Conservation (phyloP, 1,139 yeast species). For the Geotrichum fermentans region DNA sequence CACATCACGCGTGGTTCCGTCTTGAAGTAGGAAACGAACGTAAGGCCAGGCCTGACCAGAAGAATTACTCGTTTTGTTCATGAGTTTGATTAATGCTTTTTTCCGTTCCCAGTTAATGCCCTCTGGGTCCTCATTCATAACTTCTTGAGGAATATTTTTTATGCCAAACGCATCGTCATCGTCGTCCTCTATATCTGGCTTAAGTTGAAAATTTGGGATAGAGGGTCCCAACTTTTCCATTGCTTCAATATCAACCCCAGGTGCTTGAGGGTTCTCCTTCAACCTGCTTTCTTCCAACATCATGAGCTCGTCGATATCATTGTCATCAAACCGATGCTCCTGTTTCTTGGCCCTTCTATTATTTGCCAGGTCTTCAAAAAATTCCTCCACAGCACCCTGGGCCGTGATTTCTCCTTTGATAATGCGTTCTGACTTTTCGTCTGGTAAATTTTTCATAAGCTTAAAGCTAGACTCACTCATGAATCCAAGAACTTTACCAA, state of each 20-base stretch:
- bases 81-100: conserved; percentile 34
- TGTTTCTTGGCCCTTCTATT: conserved; percentile 2
- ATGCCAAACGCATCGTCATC: conserved; percentile 23
- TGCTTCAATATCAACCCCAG: neutral
- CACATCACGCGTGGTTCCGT: conserved; percentile 67
- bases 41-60: conserved; percentile 49
- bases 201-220: neutral
- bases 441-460: conserved; percentile 25
- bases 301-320: conserved; percentile 19
- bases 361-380: conserved; percentile 7
- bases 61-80: conserved; percentile 16
- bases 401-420: conserved; percentile 17
- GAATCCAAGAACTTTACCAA: conserved; percentile 81
- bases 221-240: neutral
- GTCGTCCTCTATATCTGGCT: conserved; percentile 11
- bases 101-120: conserved; percentile 27
- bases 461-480: conserved; percentile 50
- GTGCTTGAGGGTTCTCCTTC: conserved; percentile 13
- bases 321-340: conserved; percentile 7
- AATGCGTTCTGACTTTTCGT: conserved; percentile 13
- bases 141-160: conserved; percentile 22
- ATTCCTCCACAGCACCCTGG: conserved; percentile 19
- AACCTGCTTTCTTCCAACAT: conserved; percentile 18
- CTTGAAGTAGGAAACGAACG: conserved; percentile 67
- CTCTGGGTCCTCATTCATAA: conserved; percentile 20